Base-by-base conservation (phyloP, 2,329 filamentous ascomycete species). In the Penicillium brasilianum region DNA sequence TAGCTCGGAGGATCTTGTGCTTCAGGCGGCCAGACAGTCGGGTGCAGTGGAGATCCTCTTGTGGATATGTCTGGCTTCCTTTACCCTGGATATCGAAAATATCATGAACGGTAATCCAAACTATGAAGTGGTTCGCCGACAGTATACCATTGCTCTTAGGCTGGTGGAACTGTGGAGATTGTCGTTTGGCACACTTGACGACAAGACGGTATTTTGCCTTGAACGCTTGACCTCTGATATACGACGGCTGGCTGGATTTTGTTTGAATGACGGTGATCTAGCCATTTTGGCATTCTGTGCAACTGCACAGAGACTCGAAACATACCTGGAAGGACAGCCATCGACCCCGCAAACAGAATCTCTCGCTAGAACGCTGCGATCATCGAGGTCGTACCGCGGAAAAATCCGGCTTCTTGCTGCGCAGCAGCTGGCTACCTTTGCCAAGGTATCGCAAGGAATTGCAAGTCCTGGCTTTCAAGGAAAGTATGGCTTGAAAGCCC, bases 381-480 rank as follows among this genome's bases (percentile, higher is more conserved):
- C 41, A 11, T 34, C 39, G 39, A 44, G 20, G 4, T 25, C 41
- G 20, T 44, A 44, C 20, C 41, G 41, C 41, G 22, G 22, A 25
- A 44, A 44, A 20, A 18, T 13, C 20, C 30, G 39, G 44, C 25
- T 43, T 55, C 8, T 41, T 34, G 13, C 30, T 55, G n/a, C 39
- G 20, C 37, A 43, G 39, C 20, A 43, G n/a, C 22, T 36, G 43
- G 37, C 28, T 43, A 30, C 37, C 20, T 44, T 55, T 18, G 14
- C 43, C 22, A 44, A 55, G 25, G 43, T 16, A 55, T 30, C 22
- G 9, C 14, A 30, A 34, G 53, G 39, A 7, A 34, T 34, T 25
- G 13, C 34, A 16, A 46, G 25, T n/a, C n/a, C 53, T 16, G 28
- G 53, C n/a, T 41, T 55, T 55, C 36, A 55, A 55, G 53, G 39